phyloP scores from a whole-genome alignment of 176 grass and related monocot species.

The Triticum timopheevii region DNA sequence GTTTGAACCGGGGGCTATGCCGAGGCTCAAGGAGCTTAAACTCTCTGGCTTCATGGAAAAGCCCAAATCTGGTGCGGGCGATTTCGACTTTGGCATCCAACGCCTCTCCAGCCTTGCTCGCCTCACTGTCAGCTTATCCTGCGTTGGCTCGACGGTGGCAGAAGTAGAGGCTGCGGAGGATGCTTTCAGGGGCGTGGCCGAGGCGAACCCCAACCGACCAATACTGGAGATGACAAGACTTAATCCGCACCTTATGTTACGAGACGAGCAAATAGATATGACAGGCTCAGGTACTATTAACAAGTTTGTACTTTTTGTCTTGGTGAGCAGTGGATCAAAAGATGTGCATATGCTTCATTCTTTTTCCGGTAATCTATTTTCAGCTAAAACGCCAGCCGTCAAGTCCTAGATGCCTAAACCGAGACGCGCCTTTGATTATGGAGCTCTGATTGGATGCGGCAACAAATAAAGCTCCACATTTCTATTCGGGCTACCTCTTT shows the following conservation, averaged over 20 bases:
- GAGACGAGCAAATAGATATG: neutral
- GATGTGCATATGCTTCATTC: neutral
- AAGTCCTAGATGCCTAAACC: neutral
- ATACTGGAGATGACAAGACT: neutral
- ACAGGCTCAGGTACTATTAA: neutral
- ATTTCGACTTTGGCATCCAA: neutral
- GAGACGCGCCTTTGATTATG: neutral
- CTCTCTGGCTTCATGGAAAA: accelerated
- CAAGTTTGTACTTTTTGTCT: neutral
- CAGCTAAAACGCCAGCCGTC: neutral
- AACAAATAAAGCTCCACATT: neutral
- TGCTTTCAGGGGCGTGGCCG: neutral
- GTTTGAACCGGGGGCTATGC: slow-evolving; percentile 5
- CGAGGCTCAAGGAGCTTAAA: neutral
- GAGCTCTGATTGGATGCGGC: neutral
- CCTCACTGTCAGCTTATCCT: accelerated
- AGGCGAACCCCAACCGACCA: slow-evolving; percentile 1
- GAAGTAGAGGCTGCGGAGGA: neutral
- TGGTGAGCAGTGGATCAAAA: neutral
- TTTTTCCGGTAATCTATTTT: neutral
- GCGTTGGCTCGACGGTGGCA: neutral
- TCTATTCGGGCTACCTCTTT: neutral
- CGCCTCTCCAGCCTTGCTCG: neutral
- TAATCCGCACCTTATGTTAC: accelerated
- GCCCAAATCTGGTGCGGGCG: neutral